Evolutionary conservation across 345 rosid species (phyloP), one percentile per base, ranked within the genome.

Genomic region (Euphorbia lathyris): DNA sequence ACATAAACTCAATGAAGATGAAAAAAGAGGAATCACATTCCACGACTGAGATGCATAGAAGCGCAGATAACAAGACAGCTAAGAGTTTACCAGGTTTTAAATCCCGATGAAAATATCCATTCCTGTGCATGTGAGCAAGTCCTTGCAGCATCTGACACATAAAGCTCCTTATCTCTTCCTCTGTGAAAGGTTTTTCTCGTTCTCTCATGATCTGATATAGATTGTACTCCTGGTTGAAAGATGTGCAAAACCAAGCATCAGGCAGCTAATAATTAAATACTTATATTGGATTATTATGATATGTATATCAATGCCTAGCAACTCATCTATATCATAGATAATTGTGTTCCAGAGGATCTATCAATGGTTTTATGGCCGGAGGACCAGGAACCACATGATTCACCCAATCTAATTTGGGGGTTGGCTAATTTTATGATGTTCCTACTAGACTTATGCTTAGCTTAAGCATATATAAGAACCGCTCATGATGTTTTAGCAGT

Each of bases 131-230:
- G 82, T 93, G 94, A 52, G 83, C 75, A 38, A 93, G 96, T 56
- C 98, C 98, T 82, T 86, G 94, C 74, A 91, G 85, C 83, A 89
- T 65, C 79, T 93, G 98, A 80, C 86, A 86, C 87, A 89, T 85
- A 76, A 84, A 83, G 66, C 75, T 78, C 25, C 88, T 81, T 73
- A 93, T 88, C 78, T 89, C 94, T 75, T 82, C 92, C 72, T 89
- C 98, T 0, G 89, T 82, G 70, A 93, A 88, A 30, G 93, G 88
- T 38, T 65, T 65, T 65, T 83, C 86, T 66, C 80, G 81, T 59
- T 89, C 96, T 80, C 85, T 87, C 91, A 89, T 91, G 79, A 88
- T 77, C 67, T 93, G 90, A 71, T 93, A 93, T 34, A 93, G 85
- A 80, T 89, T 91, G 67, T 80, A 88, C 58, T 91, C 97, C 98